Evolutionary conservation across 768 basidiomycete genomes (phyloP).

Genomic region (Tephrocybe sp.): DNA sequence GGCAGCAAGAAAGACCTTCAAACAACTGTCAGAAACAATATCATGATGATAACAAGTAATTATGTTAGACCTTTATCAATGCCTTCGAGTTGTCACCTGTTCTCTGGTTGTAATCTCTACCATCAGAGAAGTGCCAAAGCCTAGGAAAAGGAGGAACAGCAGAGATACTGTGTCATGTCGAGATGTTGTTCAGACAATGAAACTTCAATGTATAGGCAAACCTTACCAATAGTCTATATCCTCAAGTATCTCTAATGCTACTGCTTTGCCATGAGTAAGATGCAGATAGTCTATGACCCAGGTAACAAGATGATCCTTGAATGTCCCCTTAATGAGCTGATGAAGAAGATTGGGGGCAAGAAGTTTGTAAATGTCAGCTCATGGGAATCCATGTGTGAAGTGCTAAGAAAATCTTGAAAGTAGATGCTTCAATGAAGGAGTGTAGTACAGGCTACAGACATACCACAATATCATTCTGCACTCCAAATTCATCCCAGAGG

Average conservation of each 20-base stretch:
- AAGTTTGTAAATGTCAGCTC: slow-evolving; percentile 30
- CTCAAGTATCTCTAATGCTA: slow-evolving; percentile 21
- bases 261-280: slow-evolving; percentile 9
- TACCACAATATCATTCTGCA: slow-evolving; percentile 25
- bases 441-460: too few relatives aligned
- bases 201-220: background rate
- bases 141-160: slow-evolving; percentile 15
- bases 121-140: slow-evolving; percentile 22
- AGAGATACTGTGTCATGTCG: slow-evolving; percentile 20
- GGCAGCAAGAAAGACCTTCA: slow-evolving; percentile 24
- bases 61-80: slow-evolving; percentile 28
- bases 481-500: slow-evolving; percentile 27
- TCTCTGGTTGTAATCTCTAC: slow-evolving; percentile 30
- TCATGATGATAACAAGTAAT: background rate
- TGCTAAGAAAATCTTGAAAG: slow-evolving; percentile 17
- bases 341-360: slow-evolving; percentile 30
- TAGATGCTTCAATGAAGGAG: background rate
- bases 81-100: slow-evolving; percentile 31
- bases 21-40: too few relatives aligned
- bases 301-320: slow-evolving; percentile 30
- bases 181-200: background rate
- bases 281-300: slow-evolving; percentile 27
- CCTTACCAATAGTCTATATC: slow-evolving; percentile 28
- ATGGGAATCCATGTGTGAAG: slow-evolving; percentile 27
- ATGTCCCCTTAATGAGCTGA: slow-evolving; percentile 32